Conservation (phyloP, 805 yeast genomes). For the Yamadazyma paraphyllophila region DNA sequence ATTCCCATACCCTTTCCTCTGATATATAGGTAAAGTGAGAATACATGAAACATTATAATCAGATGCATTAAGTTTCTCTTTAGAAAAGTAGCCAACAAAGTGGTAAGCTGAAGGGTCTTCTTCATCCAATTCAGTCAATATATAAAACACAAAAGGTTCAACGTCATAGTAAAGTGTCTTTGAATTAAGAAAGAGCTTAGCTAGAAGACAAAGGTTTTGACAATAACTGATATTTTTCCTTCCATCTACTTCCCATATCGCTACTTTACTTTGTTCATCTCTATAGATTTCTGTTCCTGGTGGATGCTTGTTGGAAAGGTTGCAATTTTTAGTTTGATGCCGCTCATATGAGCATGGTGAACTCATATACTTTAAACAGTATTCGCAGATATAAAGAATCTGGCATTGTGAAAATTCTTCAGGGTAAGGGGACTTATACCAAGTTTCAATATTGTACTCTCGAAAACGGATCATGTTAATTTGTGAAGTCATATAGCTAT, state of each 20-base stretch:
- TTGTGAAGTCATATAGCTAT: constrained; percentile 22
- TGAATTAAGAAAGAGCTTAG: constrained; percentile 85
- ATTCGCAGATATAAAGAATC: constrained; percentile 75
- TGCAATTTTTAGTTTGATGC: constrained; percentile 72
- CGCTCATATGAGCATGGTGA: constrained; percentile 65
- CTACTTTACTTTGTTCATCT: constrained; percentile 26
- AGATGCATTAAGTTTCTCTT: constrained; percentile 73
- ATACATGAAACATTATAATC: constrained; percentile 89
- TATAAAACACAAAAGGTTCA: constrained; percentile 90
- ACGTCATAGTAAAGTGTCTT: constrained; percentile 93
- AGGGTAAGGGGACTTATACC: constrained; percentile 94
- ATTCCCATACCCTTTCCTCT: constrained; percentile 86
- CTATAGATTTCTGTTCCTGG: constrained; percentile 50
- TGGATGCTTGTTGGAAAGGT: constrained; percentile 54
- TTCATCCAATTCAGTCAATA: constrained; percentile 67
- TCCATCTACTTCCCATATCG: constrained; percentile 67
- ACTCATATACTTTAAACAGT: constrained; percentile 75
- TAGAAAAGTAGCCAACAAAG: constrained; percentile 92
- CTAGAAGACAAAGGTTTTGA: constrained; percentile 84
- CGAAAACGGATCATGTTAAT: constrained; percentile 69
- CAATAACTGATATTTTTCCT: constrained; percentile 77
- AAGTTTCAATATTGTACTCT: constrained; percentile 73
- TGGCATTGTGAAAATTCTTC: constrained; percentile 68
- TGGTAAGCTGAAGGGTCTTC: constrained; percentile 48
- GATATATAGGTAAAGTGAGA: constrained; percentile 82